Base-by-base conservation (phyloP, 2,329 filamentous ascomycete species). In the Phyllosticta capitalensis region DNA sequence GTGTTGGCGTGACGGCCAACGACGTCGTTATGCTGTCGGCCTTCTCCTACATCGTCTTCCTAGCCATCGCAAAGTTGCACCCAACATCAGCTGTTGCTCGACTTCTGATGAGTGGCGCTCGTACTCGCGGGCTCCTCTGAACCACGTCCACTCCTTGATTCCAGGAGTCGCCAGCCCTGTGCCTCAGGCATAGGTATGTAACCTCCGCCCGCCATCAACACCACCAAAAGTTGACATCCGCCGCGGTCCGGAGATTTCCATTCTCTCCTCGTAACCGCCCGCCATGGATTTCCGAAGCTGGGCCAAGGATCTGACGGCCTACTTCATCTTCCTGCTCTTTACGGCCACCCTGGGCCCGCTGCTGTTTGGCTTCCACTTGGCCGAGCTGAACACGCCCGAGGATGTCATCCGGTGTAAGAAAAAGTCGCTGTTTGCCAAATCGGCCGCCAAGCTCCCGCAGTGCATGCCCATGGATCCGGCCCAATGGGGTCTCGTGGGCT, bases 301-400 rank as follows among this genome's bases (percentile, higher is more conserved):
- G 70, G 69, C 75, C 64, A 67, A 77, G 61, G 72, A 74, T 68
- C 70, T 91, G 59, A 94, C 90, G 38, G 79, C 83, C 5, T 95
- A 90, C 74, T 83, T 97, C 66, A 70, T 94, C 67, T 83, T 90
- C 68, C 76, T 94, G 53, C 82, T 97, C 59, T 75, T 85, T 62
- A 79, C 92, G 61, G 84, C 89, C 51, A 95, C 91, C 0, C 76
- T 96, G 19, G 94, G 92, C 0, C 90, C 94, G 1, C 81, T 97
- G 52, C 90, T 96, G 68, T 99, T 96, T 71, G 94, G 94, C 63
- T 96, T 90, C 74, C 92, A 97, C 74, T 75, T 97, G 71, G 89
- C 91, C 66, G 94, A 97, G 73, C 83, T 99, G 63, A 99, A 99
- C 72, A 90, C 92, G 9, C 94, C 94, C 9, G 87, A 96, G 80